A percentile compares a stretch with the other conserved stretches of the same genome.
Evolutionary conservation across 306 rosid species (phyloP).

Genomic region (Acmispon strigosus): DNA sequence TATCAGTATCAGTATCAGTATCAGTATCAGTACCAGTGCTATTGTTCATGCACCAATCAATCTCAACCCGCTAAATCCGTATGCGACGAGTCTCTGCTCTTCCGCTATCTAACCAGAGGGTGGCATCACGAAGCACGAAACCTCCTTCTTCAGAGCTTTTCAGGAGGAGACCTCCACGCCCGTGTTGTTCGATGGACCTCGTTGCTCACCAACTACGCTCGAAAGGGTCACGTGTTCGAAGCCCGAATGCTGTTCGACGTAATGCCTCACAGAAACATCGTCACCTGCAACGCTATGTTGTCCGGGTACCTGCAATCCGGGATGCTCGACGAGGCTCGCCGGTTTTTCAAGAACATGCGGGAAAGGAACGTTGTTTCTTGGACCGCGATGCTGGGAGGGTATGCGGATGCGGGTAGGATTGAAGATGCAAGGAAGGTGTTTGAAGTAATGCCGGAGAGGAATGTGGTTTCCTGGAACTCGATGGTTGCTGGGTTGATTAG

Average conservation of each 20-base stretch:
- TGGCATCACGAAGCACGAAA: slow-evolving; percentile 41
- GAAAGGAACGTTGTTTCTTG: slow-evolving; percentile 72
- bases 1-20: not conserved
- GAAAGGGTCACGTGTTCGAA: slow-evolving; percentile 30
- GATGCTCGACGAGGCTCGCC: slow-evolving; percentile 39
- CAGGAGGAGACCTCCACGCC: slow-evolving; percentile 23
- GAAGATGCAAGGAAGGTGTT: slow-evolving; percentile 51
- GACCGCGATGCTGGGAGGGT: slow-evolving; percentile 59
- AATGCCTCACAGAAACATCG: slow-evolving; percentile 54
- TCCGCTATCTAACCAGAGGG: slow-evolving; percentile 25
- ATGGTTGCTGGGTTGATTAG: slow-evolving; percentile 49
- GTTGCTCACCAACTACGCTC: slow-evolving; percentile 38
- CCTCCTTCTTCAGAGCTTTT: slow-evolving; percentile 34
- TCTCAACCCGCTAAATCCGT: slow-evolving; percentile 1
- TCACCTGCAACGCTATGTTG: slow-evolving; percentile 58
- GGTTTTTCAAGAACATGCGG: slow-evolving; percentile 46
- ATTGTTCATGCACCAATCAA: not conserved
- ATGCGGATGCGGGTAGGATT: slow-evolving; percentile 35
- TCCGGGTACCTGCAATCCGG: slow-evolving; percentile 48
- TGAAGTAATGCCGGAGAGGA: slow-evolving; percentile 66
- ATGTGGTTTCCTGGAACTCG: slow-evolving; percentile 63
- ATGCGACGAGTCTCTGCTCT: slow-evolving; percentile 37
- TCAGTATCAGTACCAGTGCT: not conserved
- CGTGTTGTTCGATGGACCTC: slow-evolving; percentile 52
- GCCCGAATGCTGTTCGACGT: slow-evolving; percentile 56